Conservation (phyloP, 2,329 filamentous ascomycete genomes). For the Fusarium sp. region DNA sequence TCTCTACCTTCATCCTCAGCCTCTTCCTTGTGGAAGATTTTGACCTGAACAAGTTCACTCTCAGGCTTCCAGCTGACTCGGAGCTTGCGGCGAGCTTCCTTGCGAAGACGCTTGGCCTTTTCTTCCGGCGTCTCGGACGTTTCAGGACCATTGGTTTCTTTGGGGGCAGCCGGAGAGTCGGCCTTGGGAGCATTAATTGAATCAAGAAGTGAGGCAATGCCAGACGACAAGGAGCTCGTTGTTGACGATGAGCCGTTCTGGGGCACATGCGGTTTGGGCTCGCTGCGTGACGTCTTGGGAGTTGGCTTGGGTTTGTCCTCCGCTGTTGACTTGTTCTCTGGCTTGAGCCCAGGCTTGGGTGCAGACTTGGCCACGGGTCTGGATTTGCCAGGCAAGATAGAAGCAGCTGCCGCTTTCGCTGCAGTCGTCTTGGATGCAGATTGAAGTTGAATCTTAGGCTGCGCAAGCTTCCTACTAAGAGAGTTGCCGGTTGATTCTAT, state of each 20-base stretch:
- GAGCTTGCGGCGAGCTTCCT: conserved; percentile 76
- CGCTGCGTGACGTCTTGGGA: conserved; percentile 40
- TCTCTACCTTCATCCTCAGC: conserved; percentile 76
- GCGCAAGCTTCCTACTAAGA: conserved; percentile 54
- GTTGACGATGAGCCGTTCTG: conserved; percentile 44
- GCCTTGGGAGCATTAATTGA: conserved; percentile 58
- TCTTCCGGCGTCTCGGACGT: conserved; percentile 74
- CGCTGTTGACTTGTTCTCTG: conserved; percentile 40
- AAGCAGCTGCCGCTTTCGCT: conserved; percentile 46
- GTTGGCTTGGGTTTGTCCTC: conserved; percentile 49
- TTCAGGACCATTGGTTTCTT: conserved; percentile 61
- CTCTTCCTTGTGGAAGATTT: conserved; percentile 77
- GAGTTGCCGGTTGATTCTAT: conserved; percentile 52
- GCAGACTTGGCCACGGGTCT: conserved; percentile 56
- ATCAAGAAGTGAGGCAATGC: conserved; percentile 65
- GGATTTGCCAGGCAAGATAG: conserved; percentile 61
- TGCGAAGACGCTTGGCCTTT: conserved; percentile 73
- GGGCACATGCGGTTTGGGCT: conserved; percentile 43
- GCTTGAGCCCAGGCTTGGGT: conserved; percentile 49
- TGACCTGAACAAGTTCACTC: conserved; percentile 72
- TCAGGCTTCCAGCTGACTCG: conserved; percentile 78
- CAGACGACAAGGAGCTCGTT: conserved; percentile 53
- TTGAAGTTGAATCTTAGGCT: conserved; percentile 47
- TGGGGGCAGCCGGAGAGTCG: conserved; percentile 58
- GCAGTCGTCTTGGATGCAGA: conserved; percentile 44